Conservation (phyloP, 2,329 filamentous ascomycete species). For the Hypoxylon sp. region DNA sequence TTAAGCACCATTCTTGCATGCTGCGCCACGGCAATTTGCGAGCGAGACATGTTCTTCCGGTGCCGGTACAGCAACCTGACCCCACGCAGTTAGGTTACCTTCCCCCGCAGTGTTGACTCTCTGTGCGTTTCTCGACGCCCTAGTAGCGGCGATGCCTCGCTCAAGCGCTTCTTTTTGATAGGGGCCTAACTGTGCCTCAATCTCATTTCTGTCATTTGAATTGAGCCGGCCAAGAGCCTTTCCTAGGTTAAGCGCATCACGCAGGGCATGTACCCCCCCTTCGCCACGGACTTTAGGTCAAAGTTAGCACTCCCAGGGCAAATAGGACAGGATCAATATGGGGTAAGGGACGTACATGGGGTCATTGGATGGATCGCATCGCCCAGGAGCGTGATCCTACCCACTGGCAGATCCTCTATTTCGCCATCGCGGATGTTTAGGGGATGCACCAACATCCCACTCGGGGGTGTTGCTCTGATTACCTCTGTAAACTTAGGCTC, state of each 20-base stretch:
- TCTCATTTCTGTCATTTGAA: slow-evolving; percentile 18
- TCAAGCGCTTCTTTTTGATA: slow-evolving; percentile 51
- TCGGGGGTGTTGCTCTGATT: slow-evolving; percentile 34
- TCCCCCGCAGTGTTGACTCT: neutral
- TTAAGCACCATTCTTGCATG: neutral
- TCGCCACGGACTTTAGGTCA: slow-evolving; percentile 44
- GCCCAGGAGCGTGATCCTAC: slow-evolving; percentile 43
- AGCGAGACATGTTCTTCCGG: slow-evolving; percentile 36
- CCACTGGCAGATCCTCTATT: slow-evolving; percentile 32
- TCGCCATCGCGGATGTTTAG: slow-evolving; percentile 39
- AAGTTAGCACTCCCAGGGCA: neutral
- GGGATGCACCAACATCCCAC: slow-evolving; percentile 28
- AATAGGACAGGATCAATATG: neutral
- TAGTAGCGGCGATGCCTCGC: slow-evolving; percentile 48
- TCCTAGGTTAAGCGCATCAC: slow-evolving; percentile 65
- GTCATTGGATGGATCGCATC: slow-evolving; percentile 46
- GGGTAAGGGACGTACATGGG: slow-evolving; percentile 37
- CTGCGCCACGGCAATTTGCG: slow-evolving; percentile 10
- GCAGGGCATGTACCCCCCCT: slow-evolving; percentile 46
- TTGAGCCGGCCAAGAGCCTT: slow-evolving; percentile 43
- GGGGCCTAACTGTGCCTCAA: slow-evolving; percentile 37
- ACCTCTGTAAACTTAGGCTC: slow-evolving; percentile 43
- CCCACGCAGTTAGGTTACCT: slow-evolving; percentile 22
- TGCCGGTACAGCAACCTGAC: slow-evolving; percentile 11
- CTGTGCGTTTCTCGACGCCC: slow-evolving; percentile 28